Base-by-base conservation (phyloP, 176 grass and related monocot genomes). In the Urochloa ruziziensis region DNA sequence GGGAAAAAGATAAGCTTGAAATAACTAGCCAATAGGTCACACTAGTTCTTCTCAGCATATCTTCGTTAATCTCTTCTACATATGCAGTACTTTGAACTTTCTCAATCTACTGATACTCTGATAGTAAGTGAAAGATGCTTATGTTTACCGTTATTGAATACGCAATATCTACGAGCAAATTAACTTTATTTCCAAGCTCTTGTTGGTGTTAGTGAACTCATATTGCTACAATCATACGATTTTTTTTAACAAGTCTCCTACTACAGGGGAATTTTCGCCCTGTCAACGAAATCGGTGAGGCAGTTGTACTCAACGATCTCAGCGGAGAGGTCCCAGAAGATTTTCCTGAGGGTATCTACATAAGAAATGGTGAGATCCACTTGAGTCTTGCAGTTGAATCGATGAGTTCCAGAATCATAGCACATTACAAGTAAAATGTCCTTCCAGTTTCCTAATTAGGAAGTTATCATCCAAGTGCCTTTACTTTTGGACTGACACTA, bases 321-420 rank as follows among this genome's bases (percentile, higher is more conserved):
- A 5, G 58, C 4, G 73, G 83, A 8, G 36, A 70, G 27, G 49
- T 85, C 18, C 83, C 63, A 0, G 21, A 24, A 68, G 83, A 78
- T 70, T 85, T 85, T 54, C 83, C 83, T 5, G 63, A 85, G 49
- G 73, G 83, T 43, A 27, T 52, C 37, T 85, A 85, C 61, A 82
- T 85, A 25, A 85, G 83, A 77, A 85, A 84, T 27, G 82, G 82
- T 84, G 36, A 68, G 34, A 5, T 73, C 48, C 29, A 12, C 5
- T 79, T 75, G 29, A 19, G 16, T 77, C n/a, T 49, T 5, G 27
- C 29, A 51, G 42, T 34, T 30, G 16, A 21, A 16, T 62, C 19
- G 39, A 32, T n/a, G 9, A 61, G 37, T 66, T 36, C 63, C 14
- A 65, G 8, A 66, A 36, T 49, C 32, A 62, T n/a, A n/a, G n/a